These are phyloP conservation scores for Blepharisma japonicum DNA, from an alignment of 73 alveolate species.

Conservation along the genomic window DNA sequence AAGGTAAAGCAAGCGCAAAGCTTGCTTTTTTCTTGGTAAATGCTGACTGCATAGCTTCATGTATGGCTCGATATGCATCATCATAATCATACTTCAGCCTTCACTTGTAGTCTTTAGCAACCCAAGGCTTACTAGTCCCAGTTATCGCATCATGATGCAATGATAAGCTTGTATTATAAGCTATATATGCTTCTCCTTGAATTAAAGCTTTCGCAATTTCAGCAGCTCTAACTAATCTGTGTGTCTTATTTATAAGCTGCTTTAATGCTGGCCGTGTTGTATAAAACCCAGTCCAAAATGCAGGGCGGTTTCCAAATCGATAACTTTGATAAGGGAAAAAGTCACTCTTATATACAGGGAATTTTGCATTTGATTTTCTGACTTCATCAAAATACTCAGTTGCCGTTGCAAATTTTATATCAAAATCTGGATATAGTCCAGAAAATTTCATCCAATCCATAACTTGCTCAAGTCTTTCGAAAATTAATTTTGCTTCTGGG, in stretches of 20 bases:
- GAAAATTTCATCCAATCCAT: not conserved
- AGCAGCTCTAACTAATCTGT: not conserved
- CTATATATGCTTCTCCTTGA: not conserved
- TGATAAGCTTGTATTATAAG: not conserved
- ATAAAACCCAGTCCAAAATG: not conserved
- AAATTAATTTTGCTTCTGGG: not conserved
- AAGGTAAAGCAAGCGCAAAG: not conserved
- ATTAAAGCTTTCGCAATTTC: not conserved
- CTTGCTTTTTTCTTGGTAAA: too few relatives aligned
- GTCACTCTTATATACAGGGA: not conserved
- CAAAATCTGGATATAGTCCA: not conserved
- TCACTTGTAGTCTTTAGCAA: not conserved
- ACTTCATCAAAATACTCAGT: not conserved
- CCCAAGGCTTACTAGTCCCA: not conserved
- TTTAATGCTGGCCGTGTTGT: not conserved
- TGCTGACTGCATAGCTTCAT: too few relatives aligned
- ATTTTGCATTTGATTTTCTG: not conserved
- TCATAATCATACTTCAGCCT: not conserved
- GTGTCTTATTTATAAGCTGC: not conserved
- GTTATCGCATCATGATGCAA: constrained; percentile 27
- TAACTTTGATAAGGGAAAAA: not conserved
- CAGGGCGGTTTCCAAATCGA: not conserved
- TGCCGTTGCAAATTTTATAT: not conserved
- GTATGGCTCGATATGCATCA: too few relatives aligned
- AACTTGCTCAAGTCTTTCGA: not conserved